Conservation (phyloP, 2,329 filamentous ascomycete genomes). For the Penicillium concentricum region DNA sequence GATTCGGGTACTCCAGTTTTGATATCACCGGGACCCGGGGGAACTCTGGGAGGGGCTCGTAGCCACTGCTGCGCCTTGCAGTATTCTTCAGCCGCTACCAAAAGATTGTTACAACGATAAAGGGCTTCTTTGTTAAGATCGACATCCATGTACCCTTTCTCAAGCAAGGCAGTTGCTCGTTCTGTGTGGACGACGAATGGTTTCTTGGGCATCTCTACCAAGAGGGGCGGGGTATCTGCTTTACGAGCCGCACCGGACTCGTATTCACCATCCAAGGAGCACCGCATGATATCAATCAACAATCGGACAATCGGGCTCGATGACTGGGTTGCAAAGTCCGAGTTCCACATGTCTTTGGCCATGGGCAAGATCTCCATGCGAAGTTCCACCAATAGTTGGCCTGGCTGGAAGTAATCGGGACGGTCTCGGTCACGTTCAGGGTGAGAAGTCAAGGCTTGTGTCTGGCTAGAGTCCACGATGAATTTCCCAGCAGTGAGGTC, state of each 20-base stretch:
- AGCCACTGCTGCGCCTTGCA: constrained; percentile 63
- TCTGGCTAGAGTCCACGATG: constrained; percentile 72
- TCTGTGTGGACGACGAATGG: constrained; percentile 55
- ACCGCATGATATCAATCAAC: constrained; percentile 79
- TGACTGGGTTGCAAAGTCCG: constrained; percentile 76
- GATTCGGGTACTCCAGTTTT: constrained; percentile 31
- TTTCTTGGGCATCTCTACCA: constrained; percentile 48
- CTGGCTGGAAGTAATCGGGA: constrained; percentile 62
- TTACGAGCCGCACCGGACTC: constrained; percentile 66
- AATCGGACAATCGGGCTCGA: constrained; percentile 73
- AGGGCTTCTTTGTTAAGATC: constrained; percentile 74
- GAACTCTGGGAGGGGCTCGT: constrained; percentile 61
- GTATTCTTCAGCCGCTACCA: constrained; percentile 66
- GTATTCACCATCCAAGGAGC: constrained; percentile 72
- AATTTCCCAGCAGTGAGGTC: constrained; percentile 75
- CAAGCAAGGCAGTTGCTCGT: constrained; percentile 44
- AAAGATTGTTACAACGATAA: constrained; percentile 74
- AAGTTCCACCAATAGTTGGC: constrained; percentile 83
- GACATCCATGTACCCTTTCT: constrained; percentile 52
- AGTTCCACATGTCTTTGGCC: constrained; percentile 79
- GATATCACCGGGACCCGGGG: constrained; percentile 62
- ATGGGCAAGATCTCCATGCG: constrained; percentile 76
- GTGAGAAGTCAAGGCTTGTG: constrained; percentile 53
- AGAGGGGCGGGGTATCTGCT: constrained; percentile 57
- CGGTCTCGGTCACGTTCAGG: constrained; percentile 56